Percentiles rank a stretch among this genome's conserved stretches.
These are phyloP conservation scores for Nakazawaea holstii DNA, from an alignment of 805 yeast genomes.

Conservation along the genomic window DNA sequence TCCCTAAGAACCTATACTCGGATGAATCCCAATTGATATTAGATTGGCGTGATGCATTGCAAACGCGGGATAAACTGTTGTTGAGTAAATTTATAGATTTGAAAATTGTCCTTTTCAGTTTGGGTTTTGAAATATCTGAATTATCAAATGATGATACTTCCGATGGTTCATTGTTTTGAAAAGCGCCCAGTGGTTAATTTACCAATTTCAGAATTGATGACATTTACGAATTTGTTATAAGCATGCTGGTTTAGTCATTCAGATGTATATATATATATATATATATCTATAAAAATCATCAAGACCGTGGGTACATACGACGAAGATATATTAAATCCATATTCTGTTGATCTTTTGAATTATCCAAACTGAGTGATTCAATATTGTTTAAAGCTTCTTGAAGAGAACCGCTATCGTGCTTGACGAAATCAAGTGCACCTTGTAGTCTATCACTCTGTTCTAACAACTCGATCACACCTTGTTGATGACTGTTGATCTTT, in stretches of 20 bases:
- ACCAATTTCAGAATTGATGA: too few species aligned
- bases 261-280: too few species aligned
- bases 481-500: not conserved
- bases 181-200: too few species aligned
- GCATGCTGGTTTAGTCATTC: too few species aligned
- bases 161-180: not conserved
- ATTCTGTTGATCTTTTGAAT: not conserved
- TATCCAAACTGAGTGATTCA: not conserved
- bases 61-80: not conserved
- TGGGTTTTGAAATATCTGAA: not conserved
- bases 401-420: constrained; percentile 1
- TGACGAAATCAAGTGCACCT: not conserved
- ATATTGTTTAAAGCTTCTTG: not conserved
- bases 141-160: too few species aligned
- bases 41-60: too few species aligned
- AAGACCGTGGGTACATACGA: not conserved
- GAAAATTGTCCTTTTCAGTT: not conserved
- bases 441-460: not conserved
- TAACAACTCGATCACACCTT: not conserved
- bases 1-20: not conserved
- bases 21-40: not conserved
- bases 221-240: too few species aligned
- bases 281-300: too few species aligned
- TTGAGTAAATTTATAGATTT: not conserved
- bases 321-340: not conserved